phyloP scores from a whole-genome alignment of 1,284 basidiomycete genomes.

The Schizophyllum amplum region DNA sequence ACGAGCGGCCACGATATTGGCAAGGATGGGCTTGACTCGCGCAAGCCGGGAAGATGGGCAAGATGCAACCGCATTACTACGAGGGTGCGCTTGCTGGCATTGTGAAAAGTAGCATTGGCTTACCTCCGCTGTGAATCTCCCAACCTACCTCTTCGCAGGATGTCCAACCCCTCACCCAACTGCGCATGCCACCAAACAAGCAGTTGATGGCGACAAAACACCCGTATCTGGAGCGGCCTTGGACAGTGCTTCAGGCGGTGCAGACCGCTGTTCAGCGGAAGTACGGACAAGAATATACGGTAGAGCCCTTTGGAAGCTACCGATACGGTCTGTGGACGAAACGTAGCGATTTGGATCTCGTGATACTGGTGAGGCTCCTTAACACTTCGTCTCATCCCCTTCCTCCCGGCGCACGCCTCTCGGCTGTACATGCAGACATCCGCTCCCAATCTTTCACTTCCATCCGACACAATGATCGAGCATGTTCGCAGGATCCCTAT shows the following conservation, averaged over 20 bases:
- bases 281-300: conserved; percentile 28
- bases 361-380: conserved; percentile 32
- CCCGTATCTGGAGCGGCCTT: no score
- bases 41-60: no score
- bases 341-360: conserved; percentile 40
- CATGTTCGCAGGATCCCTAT: not conserved
- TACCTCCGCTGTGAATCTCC: no score
- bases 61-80: no score
- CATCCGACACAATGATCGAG: not conserved
- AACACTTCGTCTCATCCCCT: not conserved
- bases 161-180: no score
- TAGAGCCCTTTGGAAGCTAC: conserved; percentile 41
- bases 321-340: conserved; percentile 33
- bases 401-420: not conserved
- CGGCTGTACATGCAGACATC: not conserved
- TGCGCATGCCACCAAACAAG: no score
- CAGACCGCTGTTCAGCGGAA: conserved; percentile 18
- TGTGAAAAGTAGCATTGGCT: no score
- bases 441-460: not conserved
- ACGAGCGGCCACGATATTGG: no score
- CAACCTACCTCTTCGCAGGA: no score
- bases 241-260: conserved; percentile 11
- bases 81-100: no score
- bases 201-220: no score
- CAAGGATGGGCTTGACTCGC: no score